phyloP scores from a whole-genome alignment of 2,329 filamentous ascomycete species.

The Hypoxylon rubiginosum region DNA sequence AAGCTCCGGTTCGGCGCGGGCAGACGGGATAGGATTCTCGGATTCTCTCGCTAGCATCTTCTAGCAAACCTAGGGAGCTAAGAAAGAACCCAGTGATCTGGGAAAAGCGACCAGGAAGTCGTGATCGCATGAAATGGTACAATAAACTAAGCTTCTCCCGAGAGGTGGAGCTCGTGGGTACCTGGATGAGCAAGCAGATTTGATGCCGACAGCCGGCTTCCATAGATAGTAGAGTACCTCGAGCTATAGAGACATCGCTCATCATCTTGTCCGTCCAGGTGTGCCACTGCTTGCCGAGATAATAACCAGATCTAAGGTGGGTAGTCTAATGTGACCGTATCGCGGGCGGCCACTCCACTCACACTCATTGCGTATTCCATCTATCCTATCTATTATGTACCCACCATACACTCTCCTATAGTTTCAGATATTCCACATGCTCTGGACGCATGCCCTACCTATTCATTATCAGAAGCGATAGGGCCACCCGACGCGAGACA shows the following conservation, averaged over 20 bases:
- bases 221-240: not conserved
- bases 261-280: conserved; percentile 27
- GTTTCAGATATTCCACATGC: conserved; percentile 44
- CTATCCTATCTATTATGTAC: conserved; percentile 40
- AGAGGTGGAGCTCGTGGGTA: conserved; percentile 26
- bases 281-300: conserved; percentile 35
- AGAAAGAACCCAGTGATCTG: conserved; percentile 11
- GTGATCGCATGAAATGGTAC: conserved; percentile 16
- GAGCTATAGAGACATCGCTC: conserved; percentile 18
- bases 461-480: conserved; percentile 39
- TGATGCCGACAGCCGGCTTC: conserved; percentile 6
- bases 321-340: conserved; percentile 39
- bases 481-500: conserved; percentile 35
- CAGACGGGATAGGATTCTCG: conserved; percentile 1
- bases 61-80: conserved; percentile 10
- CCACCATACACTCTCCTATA: conserved; percentile 31
- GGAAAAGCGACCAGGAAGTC: conserved; percentile 15
- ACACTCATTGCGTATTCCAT: conserved; percentile 26
- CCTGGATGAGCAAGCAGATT: conserved; percentile 17
- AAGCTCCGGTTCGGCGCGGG: conserved; percentile 4
- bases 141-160: not conserved
- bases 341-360: conserved; percentile 36
- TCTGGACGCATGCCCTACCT: conserved; percentile 39
- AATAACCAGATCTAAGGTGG: conserved; percentile 40
- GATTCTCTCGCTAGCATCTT: conserved; percentile 13